Evolutionary conservation across 2,329 filamentous ascomycete genomes (phyloP).

Genomic region (Aspergillus luchuensis): DNA sequence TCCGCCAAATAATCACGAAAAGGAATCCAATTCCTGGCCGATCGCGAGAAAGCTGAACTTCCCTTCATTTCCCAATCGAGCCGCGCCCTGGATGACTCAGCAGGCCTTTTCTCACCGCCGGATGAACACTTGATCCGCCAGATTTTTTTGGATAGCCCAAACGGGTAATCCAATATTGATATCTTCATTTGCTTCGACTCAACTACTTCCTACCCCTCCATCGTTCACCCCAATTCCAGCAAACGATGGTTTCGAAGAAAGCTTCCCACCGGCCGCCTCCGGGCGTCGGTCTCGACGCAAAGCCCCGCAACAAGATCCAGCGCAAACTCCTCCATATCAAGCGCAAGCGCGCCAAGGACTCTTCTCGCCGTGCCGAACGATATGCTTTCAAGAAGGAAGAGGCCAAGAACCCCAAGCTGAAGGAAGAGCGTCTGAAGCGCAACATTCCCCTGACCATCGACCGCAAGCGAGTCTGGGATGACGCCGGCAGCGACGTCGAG

Average conservation of each 20-base stretch:
- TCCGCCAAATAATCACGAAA: too few species aligned
- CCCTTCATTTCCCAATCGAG: background rate
- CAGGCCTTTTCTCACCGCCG: conserved; percentile 1
- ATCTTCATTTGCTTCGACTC: conserved; percentile 34
- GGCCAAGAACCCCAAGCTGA: conserved; percentile 75
- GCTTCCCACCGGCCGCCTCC: conserved; percentile 45
- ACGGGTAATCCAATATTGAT: background rate
- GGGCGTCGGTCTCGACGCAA: conserved; percentile 53
- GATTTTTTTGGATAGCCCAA: conserved; percentile 10
- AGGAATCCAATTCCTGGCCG: too few species aligned
- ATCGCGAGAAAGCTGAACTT: too few species aligned
- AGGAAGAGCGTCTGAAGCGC: conserved; percentile 69
- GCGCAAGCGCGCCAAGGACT: conserved; percentile 75
- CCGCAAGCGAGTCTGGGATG: conserved; percentile 87
- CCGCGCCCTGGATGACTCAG: too few species aligned
- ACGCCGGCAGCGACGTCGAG: conserved; percentile 59
- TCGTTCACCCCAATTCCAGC: background rate
- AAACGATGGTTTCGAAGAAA: conserved; percentile 54
- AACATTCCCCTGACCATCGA: conserved; percentile 84
- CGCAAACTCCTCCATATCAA: conserved; percentile 77
- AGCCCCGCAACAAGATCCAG: conserved; percentile 74
- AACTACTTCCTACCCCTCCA: conserved; percentile 27
- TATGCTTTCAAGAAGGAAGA: conserved; percentile 83
- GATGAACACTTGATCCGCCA: conserved; percentile 17
- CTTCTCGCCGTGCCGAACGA: conserved; percentile 72